These are phyloP conservation scores for Beauveria varroae DNA, from an alignment of 2,329 filamentous ascomycete genomes.

Conservation along the genomic window DNA sequence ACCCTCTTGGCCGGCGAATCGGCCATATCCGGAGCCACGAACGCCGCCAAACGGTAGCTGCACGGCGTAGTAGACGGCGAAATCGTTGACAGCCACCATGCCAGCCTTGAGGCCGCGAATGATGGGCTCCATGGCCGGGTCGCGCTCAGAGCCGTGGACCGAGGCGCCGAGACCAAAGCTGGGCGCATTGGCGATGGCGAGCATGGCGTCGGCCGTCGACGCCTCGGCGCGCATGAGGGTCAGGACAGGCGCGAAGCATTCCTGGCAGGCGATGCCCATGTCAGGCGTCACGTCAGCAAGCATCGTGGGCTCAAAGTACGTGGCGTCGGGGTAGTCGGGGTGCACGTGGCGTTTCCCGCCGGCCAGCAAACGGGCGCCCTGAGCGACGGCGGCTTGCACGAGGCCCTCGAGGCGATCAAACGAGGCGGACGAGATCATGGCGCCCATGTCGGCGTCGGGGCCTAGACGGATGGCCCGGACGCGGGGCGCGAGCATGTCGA, in stretches of 20 bases:
- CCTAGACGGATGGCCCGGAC: slow-evolving; percentile 71
- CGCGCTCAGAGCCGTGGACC: slow-evolving; percentile 67
- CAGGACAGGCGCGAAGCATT: slow-evolving; percentile 91
- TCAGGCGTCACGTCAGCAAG: slow-evolving; percentile 78
- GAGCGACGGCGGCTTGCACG: slow-evolving; percentile 66
- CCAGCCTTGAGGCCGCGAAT: slow-evolving; percentile 67
- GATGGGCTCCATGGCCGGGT: slow-evolving; percentile 54
- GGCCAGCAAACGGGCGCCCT: slow-evolving; percentile 73
- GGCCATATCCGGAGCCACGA: slow-evolving; percentile 83
- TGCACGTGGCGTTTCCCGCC: slow-evolving; percentile 70
- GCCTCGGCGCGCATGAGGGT: slow-evolving; percentile 67
- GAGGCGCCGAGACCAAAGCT: slow-evolving; percentile 80
- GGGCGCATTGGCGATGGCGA: slow-evolving; percentile 75
- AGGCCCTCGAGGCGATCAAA: slow-evolving; percentile 72
- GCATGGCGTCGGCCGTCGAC: slow-evolving; percentile 54
- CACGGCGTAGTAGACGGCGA: slow-evolving; percentile 86
- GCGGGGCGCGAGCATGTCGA: slow-evolving; percentile 63
- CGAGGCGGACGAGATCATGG: slow-evolving; percentile 72
- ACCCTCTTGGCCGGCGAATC: slow-evolving; percentile 88
- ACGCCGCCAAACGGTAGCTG: slow-evolving; percentile 91
- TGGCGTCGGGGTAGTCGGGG: slow-evolving; percentile 65
- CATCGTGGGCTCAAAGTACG: slow-evolving; percentile 90
- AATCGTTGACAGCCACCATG: slow-evolving; percentile 95
- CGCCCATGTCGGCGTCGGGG: slow-evolving; percentile 73
- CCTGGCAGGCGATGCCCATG: slow-evolving; percentile 83